These are phyloP conservation scores for Apiospora marii DNA, from an alignment of 2,329 filamentous ascomycete genomes.

Conservation along the genomic window DNA sequence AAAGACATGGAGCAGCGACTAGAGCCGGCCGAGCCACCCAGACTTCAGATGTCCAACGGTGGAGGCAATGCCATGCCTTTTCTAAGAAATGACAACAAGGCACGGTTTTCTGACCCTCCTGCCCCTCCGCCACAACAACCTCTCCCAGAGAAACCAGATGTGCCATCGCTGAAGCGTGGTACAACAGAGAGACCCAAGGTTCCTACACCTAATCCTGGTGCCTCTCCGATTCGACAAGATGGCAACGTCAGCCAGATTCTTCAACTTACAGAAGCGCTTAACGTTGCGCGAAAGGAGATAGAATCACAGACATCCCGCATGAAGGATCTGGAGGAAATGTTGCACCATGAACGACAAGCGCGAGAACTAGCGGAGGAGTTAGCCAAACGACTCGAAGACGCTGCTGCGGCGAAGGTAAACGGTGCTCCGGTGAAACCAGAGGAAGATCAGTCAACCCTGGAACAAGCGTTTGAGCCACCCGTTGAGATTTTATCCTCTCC, in stretches of 20 bases:
- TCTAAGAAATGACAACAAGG: constrained; percentile 74
- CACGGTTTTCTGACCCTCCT: constrained; percentile 90
- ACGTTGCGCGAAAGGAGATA: constrained; percentile 84
- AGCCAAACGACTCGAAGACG: constrained; percentile 73
- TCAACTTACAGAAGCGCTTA: constrained; percentile 84
- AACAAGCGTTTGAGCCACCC: constrained; percentile 56
- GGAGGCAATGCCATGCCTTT: constrained; percentile 49
- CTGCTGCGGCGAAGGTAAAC: constrained; percentile 51
- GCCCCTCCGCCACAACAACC: constrained; percentile 94
- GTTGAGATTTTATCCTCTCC: constrained; percentile 40
- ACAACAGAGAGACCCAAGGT: constrained; percentile 78
- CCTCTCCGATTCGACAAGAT: constrained; percentile 67
- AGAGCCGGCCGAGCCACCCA: constrained; percentile 55
- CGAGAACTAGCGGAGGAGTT: constrained; percentile 85
- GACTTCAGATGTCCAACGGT: constrained; percentile 58
- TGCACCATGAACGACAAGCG: constrained; percentile 81
- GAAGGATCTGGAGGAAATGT: constrained; percentile 79
- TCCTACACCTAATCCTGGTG: constrained; percentile 49
- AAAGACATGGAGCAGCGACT: constrained; percentile 66
- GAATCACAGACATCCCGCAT: constrained; percentile 83
- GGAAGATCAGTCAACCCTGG: constrained; percentile 49
- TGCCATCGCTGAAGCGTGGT: constrained; percentile 74
- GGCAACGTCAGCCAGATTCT: constrained; percentile 75
- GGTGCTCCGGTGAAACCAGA: constrained; percentile 45
- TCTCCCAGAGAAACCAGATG: constrained; percentile 90